Evolutionary conservation across 1,284 basidiomycete genomes (phyloP), one percentile per base, ranked within the genome.

Genomic region (Sanguinoderma infundibulare): DNA sequence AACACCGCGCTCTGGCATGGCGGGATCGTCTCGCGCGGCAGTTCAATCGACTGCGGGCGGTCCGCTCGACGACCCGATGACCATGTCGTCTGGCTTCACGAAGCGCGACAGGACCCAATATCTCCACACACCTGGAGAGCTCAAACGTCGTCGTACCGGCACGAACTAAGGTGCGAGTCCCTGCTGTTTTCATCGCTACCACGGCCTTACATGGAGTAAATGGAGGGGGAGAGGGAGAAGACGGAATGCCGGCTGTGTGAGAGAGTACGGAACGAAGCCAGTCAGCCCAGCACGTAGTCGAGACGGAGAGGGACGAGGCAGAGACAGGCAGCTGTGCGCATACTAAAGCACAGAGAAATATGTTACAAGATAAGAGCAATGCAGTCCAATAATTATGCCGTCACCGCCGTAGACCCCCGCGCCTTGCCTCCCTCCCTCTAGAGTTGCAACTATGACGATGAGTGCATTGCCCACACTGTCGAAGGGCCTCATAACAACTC

Each of bases 381-480:
- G 28, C 26, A 62, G 59, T 59, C 58, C 56, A 39, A 49, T 52
- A 42, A 55, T 50, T 51, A 55, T 59, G 44, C 46, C 51, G 24
- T 32, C 20, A 46, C 46, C 36, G 34, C 39, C 5, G 22, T 14
- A n/a, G n/a, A n/a, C 26, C 53, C 14, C 46, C 30, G 22, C 46
- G n/a, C 38, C 32, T 34, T 26, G 26, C 51, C 28, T 42, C 26
- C 24, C 34, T n/a, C 14, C 22, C 42, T 26, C 42, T 44, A 44
- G 14, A 26, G 49, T 57, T 47, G 32, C 26, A 60, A 42, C 61
- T 61, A 67, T 59, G 56, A 63, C 40, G 74, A 68, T 22, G 64
- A 34, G 81, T 83, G 87, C 66, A 91, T 85, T 36, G 87, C 87
- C 90, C 90, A 92, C 26, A n/a, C n/a, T n/a, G n/a, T n/a, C n/a